These are phyloP conservation scores for Desmodesmus armatus DNA, from an alignment of 139 green algal genomes.

Conservation along the genomic window DNA sequence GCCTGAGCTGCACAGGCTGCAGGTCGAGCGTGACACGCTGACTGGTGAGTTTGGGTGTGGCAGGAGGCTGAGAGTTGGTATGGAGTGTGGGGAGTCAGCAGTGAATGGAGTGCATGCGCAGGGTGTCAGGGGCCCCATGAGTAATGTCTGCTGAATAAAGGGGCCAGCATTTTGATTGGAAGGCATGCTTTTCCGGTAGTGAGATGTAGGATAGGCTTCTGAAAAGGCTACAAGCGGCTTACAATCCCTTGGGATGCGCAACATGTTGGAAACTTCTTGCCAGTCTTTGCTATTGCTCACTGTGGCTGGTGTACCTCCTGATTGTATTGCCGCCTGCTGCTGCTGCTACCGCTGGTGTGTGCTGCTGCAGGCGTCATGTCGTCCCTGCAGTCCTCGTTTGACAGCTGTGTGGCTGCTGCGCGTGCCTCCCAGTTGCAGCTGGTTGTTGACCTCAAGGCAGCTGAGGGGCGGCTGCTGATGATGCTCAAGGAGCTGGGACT, in stretches of 20 bases:
- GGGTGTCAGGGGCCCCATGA: too few species aligned
- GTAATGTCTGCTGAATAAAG: too few species aligned
- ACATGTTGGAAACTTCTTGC: neutral
- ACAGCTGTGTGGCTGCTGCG: slow-evolving; percentile 63
- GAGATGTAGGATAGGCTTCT: too few species aligned
- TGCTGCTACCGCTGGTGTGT: neutral
- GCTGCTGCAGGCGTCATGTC: slow-evolving; percentile 26
- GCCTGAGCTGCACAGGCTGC: neutral
- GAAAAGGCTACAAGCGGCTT: neutral
- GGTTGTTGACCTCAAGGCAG: slow-evolving; percentile 70
- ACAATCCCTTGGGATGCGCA: too few species aligned
- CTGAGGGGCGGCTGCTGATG: slow-evolving; percentile 72
- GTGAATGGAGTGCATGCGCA: too few species aligned
- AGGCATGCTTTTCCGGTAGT: too few species aligned
- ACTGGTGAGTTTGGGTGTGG: neutral
- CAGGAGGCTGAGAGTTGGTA: too few species aligned
- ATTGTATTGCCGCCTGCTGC: too few species aligned
- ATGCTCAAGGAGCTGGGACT: slow-evolving; percentile 52
- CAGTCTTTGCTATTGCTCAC: too few species aligned
- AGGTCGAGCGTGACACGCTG: neutral
- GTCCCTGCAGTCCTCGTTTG: slow-evolving; percentile 62
- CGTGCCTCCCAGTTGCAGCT: slow-evolving; percentile 69
- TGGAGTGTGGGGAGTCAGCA: too few species aligned
- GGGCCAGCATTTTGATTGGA: too few species aligned
- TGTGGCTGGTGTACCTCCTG: too few species aligned